Base-by-base conservation (phyloP, 2,329 filamentous ascomycete genomes). In the Fusarium sp. region DNA sequence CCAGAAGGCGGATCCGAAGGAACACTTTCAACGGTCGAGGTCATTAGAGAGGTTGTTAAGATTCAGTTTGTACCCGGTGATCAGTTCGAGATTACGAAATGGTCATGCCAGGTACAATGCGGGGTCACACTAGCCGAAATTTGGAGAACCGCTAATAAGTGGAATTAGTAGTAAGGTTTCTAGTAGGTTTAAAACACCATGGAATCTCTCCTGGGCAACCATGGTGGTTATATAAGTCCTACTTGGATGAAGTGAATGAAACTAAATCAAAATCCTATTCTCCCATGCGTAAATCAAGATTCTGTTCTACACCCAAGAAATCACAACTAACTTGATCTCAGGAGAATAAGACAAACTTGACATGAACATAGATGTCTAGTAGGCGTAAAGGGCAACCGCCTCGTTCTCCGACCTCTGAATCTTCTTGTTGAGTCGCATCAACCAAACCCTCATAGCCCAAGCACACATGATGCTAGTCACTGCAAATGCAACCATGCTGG, bases 371-470 rank as follows among this genome's bases (percentile, higher is more conserved):
- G 6, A 37, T 4, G 35, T 37, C 7, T 60, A 72, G 20, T 72
- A 72, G n/a, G 67, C 62, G 32, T 72, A 72, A 5, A 72, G 59
- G 6, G 63, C 35, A 56, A 34, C 37, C 4, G 48, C 16, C 45
- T 72, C 70, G 5, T 70, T 64, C 20, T 72, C 70, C 2, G 67
- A 64, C 45, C 64, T 62, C 5, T 59, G 34, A 30, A 71, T 66
- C 65, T 72, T 69, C 50, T 67, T 62, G 64, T 78, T 78, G 5
- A 60, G 48, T 6, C 64, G 68, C 23, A 68, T 64, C 48, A 78
- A 56, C 74, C 72, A 77, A 30, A 74, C 54, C 18, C 74, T 66
- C 68, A 78, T 67, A 6, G 32, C 64, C 76, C 76, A 78, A 4
- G 73, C 72, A 23, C 75, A 75, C 8, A 74, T 54, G 18, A 78